Base-by-base conservation (phyloP, 106 monocot species). In the Dioscorea zingiberensis region DNA sequence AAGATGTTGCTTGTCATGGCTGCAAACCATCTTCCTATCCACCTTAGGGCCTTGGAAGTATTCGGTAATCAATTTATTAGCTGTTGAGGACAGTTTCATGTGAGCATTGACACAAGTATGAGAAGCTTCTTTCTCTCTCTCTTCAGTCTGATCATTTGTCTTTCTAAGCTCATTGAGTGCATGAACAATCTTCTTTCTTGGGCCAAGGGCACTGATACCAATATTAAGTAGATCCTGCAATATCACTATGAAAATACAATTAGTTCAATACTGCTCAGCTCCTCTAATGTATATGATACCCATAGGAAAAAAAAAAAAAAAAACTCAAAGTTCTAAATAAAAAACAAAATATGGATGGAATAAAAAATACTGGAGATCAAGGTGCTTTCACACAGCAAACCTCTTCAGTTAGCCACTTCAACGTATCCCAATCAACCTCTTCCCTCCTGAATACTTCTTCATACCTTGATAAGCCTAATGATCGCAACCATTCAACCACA, bases 31-130 rank as follows among this genome's bases (percentile, higher is more conserved):
- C 5, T 49, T 63, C 62, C 58, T 74, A 59, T 53, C n/a, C 61
- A 38, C 44, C 4, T 38, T 38, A 28, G 79, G 60, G 63, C 77
- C 81, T 57, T 49, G 72, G 69, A 98, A 98, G 57, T 73, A 98
- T 66, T 98, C 84, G 14, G 97, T 98, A 18, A 98, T 98, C 76
- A 98, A 70, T 68, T 89, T 98, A 74, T 98, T 98, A 23, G 74
- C 81, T 58, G 60, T 47, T n/a, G 58, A 9, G 25, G 29, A 44
- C 28, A 47, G 15, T 58, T 69, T 86, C 64, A 51, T 45, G 22
- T 65, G 66, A 24, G 80, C 69, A 22, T 60, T 71, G 54, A 16
- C 3, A 32, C 56, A 21, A 38, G 7, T 8, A 57, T 32, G 71
- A 25, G 65, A 61, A 38, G 21, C n/a, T 58, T 73, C 54, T 22